These are phyloP conservation scores for Skeletonema grethae DNA, from an alignment of 108 stramenopile species.

Conservation along the genomic window DNA sequence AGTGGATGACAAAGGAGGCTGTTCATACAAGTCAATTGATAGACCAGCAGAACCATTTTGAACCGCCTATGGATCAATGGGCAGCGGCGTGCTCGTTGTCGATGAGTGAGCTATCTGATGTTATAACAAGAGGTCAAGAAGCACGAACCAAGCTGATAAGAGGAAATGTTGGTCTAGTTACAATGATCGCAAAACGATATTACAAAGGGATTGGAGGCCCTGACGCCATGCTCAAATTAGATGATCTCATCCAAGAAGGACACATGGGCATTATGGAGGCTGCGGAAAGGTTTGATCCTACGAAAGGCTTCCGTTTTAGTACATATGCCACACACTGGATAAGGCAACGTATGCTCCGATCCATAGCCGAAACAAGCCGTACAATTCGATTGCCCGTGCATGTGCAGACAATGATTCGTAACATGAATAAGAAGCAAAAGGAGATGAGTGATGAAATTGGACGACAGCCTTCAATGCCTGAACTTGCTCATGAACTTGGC, in stretches of 20 bases:
- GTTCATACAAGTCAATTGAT: background rate
- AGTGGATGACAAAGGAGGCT: slow-evolving; percentile 42
- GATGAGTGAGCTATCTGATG: slow-evolving; percentile 44
- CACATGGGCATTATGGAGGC: slow-evolving; percentile 91
- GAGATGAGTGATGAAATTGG: slow-evolving; percentile 61
- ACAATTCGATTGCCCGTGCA: slow-evolving; percentile 90
- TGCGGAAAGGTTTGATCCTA: slow-evolving; percentile 91
- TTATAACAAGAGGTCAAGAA: slow-evolving; percentile 64
- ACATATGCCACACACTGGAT: slow-evolving; percentile 97
- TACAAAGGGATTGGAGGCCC: slow-evolving; percentile 59
- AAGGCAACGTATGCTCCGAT: slow-evolving; percentile 85
- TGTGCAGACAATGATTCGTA: slow-evolving; percentile 64
- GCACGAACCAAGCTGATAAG: slow-evolving; percentile 62
- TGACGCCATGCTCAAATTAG: slow-evolving; percentile 71
- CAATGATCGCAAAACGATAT: slow-evolving; percentile 73
- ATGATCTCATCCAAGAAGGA: slow-evolving; percentile 94
- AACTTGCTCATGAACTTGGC: slow-evolving; percentile 75
- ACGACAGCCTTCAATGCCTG: slow-evolving; percentile 67
- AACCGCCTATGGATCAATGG: slow-evolving; percentile 62
- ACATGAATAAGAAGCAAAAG: slow-evolving; percentile 63
- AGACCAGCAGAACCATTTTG: slow-evolving; percentile 16
- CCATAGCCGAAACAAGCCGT: slow-evolving; percentile 80
- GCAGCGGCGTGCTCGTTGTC: slow-evolving; percentile 70
- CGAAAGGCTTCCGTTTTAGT: slow-evolving; percentile 80
- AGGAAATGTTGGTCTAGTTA: slow-evolving; percentile 84